Evolutionary conservation across 1,284 basidiomycete genomes (phyloP), one percentile per base, ranked within the genome.

Genomic region (Trichosporon inkin): DNA sequence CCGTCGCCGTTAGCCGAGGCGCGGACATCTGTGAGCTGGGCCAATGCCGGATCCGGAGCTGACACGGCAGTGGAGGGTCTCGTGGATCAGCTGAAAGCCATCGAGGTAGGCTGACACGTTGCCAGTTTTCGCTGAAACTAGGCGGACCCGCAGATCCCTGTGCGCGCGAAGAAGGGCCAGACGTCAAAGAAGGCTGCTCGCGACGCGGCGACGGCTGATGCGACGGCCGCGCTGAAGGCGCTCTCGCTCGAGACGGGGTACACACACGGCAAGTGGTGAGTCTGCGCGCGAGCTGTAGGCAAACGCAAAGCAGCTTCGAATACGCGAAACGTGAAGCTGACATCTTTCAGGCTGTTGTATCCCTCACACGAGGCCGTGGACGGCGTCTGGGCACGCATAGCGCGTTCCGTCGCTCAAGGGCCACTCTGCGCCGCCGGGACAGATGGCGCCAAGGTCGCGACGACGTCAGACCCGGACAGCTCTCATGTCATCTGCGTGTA

Each of bases 191-290:
- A 71, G 52, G 65, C 51, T 0, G 53, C 58, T 2, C 63, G 69
- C 32, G 71, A 71, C 6, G 67, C 69, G 63, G 67, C 65, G 6
- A 58, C 63, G 22, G 65, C 63, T 0, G 58, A 59, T 2, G 62
- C 66, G 1, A 63, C 53, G 1, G 53, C 55, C 11, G 40, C 57
- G 10, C 53, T 75, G 28, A 71, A 70, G 58, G 58, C 56, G 24
- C 40, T 72, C 7, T 66, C 68, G 0, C 20, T 58, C 7, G 56
- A 63, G 16, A 58, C 56, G 3, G 53, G 60, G 2, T 71, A 58
- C 56, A 69, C 67, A 6, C 10, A 11, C 13, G 72, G 72, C 6
- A 74, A 76, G 59, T 74, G 72, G 71, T 69, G 47, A 36, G 72
- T n/a, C 60, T 32, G 6, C n/a, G n/a, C n/a, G n/a, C n/a, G n/a